A percentile compares a stretch with the other conserved stretches of the same genome.
Conservation (phyloP, 169 alveolate species). For the Amoebophrya sp. region DNA sequence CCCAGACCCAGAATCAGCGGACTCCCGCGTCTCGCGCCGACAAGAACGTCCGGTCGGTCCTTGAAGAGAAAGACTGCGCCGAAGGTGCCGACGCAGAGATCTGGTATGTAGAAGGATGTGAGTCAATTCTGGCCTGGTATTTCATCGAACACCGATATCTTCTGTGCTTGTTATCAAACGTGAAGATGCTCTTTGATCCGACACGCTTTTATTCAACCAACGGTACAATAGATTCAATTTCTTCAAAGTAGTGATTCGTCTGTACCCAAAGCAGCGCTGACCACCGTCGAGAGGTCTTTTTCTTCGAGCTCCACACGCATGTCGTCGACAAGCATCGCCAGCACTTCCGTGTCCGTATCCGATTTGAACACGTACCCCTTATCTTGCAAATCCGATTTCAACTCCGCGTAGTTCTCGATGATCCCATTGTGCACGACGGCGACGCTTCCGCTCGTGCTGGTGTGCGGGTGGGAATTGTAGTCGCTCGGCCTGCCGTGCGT, state of each 20-base stretch:
- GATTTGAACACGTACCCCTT: slow-evolving; percentile 62
- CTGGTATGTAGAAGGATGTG: too few species aligned
- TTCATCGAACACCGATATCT: too few species aligned
- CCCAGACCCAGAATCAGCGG: slow-evolving; percentile 71
- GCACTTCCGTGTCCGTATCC: slow-evolving; percentile 88
- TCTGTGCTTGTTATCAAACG: too few species aligned
- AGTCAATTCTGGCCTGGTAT: too few species aligned
- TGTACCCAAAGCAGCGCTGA: neutral
- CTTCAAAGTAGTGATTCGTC: too few species aligned
- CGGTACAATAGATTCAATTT: too few species aligned
- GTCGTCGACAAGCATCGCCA: slow-evolving; percentile 79
- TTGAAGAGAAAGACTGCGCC: slow-evolving; percentile 75
- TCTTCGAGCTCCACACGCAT: neutral
- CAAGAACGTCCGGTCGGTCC: slow-evolving; percentile 67
- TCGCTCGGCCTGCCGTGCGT: slow-evolving; percentile 92
- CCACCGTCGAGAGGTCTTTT: neutral
- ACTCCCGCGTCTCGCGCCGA: slow-evolving; percentile 80
- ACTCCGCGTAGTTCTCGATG: slow-evolving; percentile 65
- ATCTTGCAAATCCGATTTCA: slow-evolving; percentile 54
- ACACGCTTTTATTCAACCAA: too few species aligned
- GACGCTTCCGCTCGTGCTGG: slow-evolving; percentile 65
- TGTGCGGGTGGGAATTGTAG: slow-evolving; percentile 92
- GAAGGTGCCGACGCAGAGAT: slow-evolving; percentile 68
- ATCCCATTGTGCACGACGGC: slow-evolving; percentile 91
- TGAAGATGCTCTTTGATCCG: too few species aligned